Conservation (phyloP, 805 yeast genomes). For the Candida taoyuanica region DNA sequence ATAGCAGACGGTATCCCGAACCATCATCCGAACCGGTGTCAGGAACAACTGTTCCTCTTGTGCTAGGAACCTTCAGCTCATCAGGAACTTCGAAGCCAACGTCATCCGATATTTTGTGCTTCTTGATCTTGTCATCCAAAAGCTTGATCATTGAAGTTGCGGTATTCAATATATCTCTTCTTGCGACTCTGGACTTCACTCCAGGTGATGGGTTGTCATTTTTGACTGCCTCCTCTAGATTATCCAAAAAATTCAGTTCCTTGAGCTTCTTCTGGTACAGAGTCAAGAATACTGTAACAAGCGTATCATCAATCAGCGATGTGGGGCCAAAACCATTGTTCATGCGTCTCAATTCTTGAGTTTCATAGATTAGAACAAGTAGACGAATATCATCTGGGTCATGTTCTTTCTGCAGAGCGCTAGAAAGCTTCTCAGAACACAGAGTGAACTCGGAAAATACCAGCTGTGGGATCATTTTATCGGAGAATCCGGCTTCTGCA, state of each 20-base stretch:
- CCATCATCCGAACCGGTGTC: not conserved
- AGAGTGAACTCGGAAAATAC: conserved; percentile 39
- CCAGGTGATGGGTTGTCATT: conserved; percentile 8
- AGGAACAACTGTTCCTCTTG: conserved; percentile 4
- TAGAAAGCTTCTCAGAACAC: conserved; percentile 32
- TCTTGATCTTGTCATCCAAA: conserved; percentile 17
- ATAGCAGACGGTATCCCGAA: not conserved
- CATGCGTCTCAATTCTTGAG: conserved; percentile 59
- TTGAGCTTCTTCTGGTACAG: conserved; percentile 31
- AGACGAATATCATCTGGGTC: conserved; percentile 36
- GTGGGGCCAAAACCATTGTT: conserved; percentile 83
- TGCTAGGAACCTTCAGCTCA: not conserved
- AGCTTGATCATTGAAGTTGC: conserved; percentile 21
- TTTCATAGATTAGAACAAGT: conserved; percentile 43
- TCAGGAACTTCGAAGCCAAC: conserved; percentile 6
- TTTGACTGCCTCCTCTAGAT: not conserved
- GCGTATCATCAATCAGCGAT: conserved; percentile 67
- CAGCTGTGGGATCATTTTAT: conserved; percentile 42
- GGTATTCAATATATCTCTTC: conserved; percentile 41
- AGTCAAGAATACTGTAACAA: conserved; percentile 53
- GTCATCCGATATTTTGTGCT: conserved; percentile 10
- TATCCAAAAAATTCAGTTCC: not conserved
- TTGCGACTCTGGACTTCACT: conserved; percentile 41
- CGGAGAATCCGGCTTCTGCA: conserved; percentile 46
- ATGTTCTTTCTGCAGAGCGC: conserved; percentile 25